These are phyloP conservation scores for Fusarium oligoseptatum DNA, from an alignment of 2,329 filamentous ascomycete genomes.

Conservation along the genomic window DNA sequence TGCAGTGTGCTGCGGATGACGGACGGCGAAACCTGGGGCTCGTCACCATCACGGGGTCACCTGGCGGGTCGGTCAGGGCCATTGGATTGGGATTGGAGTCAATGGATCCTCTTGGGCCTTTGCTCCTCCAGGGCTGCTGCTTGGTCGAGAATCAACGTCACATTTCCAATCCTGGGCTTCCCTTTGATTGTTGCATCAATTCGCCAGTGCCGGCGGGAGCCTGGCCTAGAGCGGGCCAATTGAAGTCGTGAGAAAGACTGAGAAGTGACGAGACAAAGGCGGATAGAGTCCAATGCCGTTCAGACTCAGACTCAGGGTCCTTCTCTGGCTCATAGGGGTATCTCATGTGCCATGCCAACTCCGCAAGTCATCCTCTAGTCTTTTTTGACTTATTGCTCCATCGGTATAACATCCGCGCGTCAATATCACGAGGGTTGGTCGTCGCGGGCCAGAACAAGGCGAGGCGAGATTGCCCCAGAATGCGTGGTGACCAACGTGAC, in stretches of 20 bases:
- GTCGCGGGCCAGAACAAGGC: constrained; percentile 38
- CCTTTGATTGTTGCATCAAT: constrained; percentile 35
- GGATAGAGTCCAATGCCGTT: constrained; percentile 27
- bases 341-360: constrained; percentile 33
- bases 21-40: constrained; percentile 41
- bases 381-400: constrained; percentile 4
- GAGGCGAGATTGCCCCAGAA: constrained; percentile 32
- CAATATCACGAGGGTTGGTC: constrained; percentile 38
- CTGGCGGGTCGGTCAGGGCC: constrained; percentile 34
- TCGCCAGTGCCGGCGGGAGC: constrained; percentile 25
- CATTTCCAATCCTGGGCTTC: constrained; percentile 38
- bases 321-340: constrained; percentile 28
- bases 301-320: constrained; percentile 18
- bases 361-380: constrained; percentile 25
- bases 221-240: constrained; percentile 38
- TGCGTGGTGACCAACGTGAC: constrained; percentile 40
- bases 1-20: constrained; percentile 46
- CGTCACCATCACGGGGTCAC: constrained; percentile 43
- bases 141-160: constrained; percentile 26
- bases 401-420: constrained; percentile 27
- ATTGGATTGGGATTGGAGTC: constrained; percentile 27
- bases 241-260: constrained; percentile 16
- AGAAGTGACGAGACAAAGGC: constrained; percentile 20
- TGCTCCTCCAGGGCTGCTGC: constrained; percentile 23
- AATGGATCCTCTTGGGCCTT: constrained; percentile 29